phyloP scores from a whole-genome alignment of 805 yeast species.

The Komagataella pseudopastoris region DNA sequence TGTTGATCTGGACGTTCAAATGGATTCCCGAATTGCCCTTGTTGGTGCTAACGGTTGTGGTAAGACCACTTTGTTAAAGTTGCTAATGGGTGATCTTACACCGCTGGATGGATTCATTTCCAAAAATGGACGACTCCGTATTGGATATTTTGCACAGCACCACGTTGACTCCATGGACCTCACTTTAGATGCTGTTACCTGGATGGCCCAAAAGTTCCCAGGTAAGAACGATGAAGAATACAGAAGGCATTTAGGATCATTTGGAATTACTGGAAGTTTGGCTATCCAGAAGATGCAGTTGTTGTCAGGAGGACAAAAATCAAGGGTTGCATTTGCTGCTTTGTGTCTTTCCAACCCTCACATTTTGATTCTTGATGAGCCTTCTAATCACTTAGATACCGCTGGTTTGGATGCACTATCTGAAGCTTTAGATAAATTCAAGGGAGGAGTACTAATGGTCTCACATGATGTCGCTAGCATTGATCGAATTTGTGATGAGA shows the following conservation, averaged over 20 bases:
- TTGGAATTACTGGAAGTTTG: constrained; percentile 91
- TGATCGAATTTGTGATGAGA: constrained; percentile 78
- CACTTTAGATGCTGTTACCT: constrained; percentile 71
- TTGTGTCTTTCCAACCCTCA: constrained; percentile 85
- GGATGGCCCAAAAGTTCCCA: constrained; percentile 85
- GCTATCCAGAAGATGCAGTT: constrained; percentile 85
- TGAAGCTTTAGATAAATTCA: constrained; percentile 74
- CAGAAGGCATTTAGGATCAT: constrained; percentile 91
- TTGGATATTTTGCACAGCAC: constrained; percentile 97
- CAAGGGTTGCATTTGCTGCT: constrained; percentile 96
- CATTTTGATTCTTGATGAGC: constrained; percentile 87
- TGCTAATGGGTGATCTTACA: constrained; percentile 62
- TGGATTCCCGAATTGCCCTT: constrained; percentile 90
- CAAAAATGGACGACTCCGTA: constrained; percentile 74
- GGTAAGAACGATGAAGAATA: constrained; percentile 95
- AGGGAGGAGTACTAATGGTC: constrained; percentile 96
- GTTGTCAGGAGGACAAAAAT: constrained; percentile 95
- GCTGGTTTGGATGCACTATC: constrained; percentile 94
- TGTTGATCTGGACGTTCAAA: constrained; percentile 81
- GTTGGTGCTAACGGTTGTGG: constrained; percentile 99
- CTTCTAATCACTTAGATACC: constrained; percentile 96
- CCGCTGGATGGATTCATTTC: constrained; percentile 75
- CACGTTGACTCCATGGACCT: constrained; percentile 97
- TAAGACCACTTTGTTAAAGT: constrained; percentile 86
- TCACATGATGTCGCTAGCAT: constrained; percentile 94